Evolutionary conservation across 1,284 basidiomycete species (phyloP).

Genomic region (Amylostereum areolatum): DNA sequence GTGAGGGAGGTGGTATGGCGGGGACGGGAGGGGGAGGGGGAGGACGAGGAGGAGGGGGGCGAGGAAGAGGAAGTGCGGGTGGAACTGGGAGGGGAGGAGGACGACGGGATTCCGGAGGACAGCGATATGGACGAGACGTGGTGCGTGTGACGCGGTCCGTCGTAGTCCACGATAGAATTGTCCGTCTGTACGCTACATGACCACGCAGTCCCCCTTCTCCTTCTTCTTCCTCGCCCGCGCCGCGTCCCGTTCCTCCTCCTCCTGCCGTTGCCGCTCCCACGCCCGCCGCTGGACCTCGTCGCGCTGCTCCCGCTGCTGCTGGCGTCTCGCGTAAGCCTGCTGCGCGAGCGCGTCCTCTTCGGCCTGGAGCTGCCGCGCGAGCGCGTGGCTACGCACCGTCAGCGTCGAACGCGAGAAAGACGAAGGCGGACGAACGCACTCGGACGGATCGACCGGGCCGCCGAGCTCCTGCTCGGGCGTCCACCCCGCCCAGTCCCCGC

Average conservation of each 20-base stretch:
- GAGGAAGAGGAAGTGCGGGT: neutral
- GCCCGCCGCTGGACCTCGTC: neutral
- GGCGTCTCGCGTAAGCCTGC: slow-evolving; percentile 31
- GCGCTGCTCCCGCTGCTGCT: slow-evolving; percentile 26
- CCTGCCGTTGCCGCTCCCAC: neutral
- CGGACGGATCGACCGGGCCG: slow-evolving; percentile 40
- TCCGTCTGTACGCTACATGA: neutral
- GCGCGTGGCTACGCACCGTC: slow-evolving; percentile 36
- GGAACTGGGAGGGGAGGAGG: neutral
- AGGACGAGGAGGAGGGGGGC: neutral
- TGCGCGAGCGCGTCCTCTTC: slow-evolving; percentile 60
- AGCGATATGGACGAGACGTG: too few relatives aligned
- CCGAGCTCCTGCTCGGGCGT: slow-evolving; percentile 20
- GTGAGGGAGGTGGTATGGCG: neutral
- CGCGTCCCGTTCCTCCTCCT: neutral
- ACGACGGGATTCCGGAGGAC: neutral
- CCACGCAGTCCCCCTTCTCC: neutral
- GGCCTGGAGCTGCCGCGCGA: slow-evolving; percentile 67
- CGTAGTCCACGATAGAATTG: too few relatives aligned
- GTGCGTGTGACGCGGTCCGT: too few relatives aligned
- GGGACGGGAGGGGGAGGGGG: neutral
- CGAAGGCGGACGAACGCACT: slow-evolving; percentile 33
- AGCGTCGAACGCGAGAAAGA: neutral
- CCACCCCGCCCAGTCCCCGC: slow-evolving; percentile 73
- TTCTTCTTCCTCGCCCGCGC: neutral